These are phyloP conservation scores for Lachancea sp. DNA, from an alignment of 805 yeast species.

Conservation along the genomic window DNA sequence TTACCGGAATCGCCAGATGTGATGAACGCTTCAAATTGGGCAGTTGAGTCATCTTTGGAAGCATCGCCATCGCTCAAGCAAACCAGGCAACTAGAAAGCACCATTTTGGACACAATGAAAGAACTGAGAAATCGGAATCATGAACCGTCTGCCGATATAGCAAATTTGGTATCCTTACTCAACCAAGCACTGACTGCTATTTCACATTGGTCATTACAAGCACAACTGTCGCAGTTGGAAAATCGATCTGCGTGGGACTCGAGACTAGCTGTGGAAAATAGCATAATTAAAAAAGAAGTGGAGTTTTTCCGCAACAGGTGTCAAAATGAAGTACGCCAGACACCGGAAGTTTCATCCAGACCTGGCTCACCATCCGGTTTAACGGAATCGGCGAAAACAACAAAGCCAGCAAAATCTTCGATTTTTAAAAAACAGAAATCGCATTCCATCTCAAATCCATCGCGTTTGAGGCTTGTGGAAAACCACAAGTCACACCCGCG, in stretches of 20 bases:
- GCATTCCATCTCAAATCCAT: background rate
- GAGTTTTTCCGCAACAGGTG: constrained; percentile 19
- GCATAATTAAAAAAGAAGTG: constrained; percentile 21
- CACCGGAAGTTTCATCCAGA: background rate
- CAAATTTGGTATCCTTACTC: constrained; percentile 19
- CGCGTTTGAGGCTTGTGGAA: constrained; percentile 20
- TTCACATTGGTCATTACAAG: constrained; percentile 31
- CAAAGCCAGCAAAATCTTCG: constrained; percentile 3
- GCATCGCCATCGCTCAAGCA: constrained; percentile 15
- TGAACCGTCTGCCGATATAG: constrained; percentile 12
- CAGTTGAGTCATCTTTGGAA: background rate
- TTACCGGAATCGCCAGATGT: background rate
- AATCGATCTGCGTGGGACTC: constrained; percentile 17
- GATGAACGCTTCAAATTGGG: background rate
- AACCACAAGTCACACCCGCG: constrained; percentile 30
- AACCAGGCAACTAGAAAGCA: constrained; percentile 23
- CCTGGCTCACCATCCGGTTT: background rate
- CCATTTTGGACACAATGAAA: constrained; percentile 15
- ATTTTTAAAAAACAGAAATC: background rate
- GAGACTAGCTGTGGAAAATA: constrained; percentile 22
- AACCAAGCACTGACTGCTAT: constrained; percentile 25
- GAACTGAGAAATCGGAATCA: constrained; percentile 9
- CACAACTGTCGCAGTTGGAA: constrained; percentile 23
- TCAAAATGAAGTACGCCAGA: constrained; percentile 5
- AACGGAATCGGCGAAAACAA: background rate